A percentile compares a stretch with the other conserved stretches of the same genome.
Evolutionary conservation across 2,329 filamentous ascomycete species (phyloP).

Genomic region (Sarocladium oryzae): DNA sequence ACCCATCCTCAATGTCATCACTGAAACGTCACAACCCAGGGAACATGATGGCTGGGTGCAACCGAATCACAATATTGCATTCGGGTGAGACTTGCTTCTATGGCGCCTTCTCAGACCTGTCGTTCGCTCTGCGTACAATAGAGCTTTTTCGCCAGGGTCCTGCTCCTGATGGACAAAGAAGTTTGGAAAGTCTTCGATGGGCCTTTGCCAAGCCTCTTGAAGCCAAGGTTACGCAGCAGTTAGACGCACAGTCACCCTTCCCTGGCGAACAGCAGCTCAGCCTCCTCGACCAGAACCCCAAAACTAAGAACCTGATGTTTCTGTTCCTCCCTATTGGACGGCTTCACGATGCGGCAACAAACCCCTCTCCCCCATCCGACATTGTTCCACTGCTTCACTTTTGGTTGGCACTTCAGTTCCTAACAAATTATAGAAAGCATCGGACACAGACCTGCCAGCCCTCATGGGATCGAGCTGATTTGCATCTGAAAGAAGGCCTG

Average conservation of each 20-base stretch:
- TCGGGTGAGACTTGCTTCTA: slow-evolving; percentile 9
- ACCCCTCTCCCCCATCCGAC: no score
- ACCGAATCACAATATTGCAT: background rate
- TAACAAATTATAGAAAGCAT: background rate
- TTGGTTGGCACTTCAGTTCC: background rate
- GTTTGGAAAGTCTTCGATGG: background rate
- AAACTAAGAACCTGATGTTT: background rate
- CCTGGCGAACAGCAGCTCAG: background rate
- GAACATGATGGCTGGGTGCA: slow-evolving; percentile 6
- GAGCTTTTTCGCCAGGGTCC: slow-evolving; percentile 6
- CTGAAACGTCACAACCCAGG: background rate
- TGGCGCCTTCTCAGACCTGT: slow-evolving; percentile 10
- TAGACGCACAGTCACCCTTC: background rate
- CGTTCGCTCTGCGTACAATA: slow-evolving; percentile 9
- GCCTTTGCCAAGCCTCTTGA: slow-evolving; percentile 1
- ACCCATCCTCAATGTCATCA: background rate
- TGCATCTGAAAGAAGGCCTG: background rate
- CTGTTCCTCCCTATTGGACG: background rate
- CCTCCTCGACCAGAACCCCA: background rate
- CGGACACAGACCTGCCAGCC: background rate
- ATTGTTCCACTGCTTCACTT: background rate
- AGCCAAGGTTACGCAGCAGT: background rate
- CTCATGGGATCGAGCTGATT: background rate
- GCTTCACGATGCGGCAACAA: background rate
- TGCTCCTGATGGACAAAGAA: background rate